These are phyloP conservation scores for Wallemia hederae DNA, from an alignment of 1,284 basidiomycete genomes.

Conservation along the genomic window DNA sequence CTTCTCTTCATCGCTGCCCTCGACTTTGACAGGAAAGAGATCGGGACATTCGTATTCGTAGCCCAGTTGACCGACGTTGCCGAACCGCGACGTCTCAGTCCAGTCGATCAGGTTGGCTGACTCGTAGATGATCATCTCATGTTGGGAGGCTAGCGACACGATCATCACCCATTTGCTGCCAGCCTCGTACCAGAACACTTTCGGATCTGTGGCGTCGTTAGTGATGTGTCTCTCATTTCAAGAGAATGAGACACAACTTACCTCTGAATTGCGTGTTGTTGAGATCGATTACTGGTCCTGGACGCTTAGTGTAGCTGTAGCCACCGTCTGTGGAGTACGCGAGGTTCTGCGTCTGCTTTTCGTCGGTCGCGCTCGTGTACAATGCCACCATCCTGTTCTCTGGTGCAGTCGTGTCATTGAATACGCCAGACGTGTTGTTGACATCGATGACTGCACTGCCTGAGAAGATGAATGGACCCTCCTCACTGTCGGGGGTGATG, in stretches of 20 bases:
- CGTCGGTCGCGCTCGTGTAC: constrained; percentile 17
- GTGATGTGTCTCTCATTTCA: too few relatives aligned
- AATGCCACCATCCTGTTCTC: constrained; percentile 18
- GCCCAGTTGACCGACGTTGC: constrained; percentile 12
- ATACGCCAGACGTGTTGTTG: constrained; percentile 20
- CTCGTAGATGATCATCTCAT: constrained; percentile 17
- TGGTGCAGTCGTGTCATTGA: constrained; percentile 11
- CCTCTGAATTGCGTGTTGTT: constrained; percentile 15
- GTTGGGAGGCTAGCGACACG: constrained; percentile 15
- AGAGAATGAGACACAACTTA: not conserved
- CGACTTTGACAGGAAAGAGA: constrained; percentile 14
- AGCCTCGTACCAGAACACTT: constrained; percentile 16
- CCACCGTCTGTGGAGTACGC: constrained; percentile 18
- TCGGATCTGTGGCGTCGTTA: constrained; percentile 13
- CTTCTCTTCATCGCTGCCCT: constrained; percentile 9
- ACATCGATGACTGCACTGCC: constrained; percentile 18
- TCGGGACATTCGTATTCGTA: constrained; percentile 18
- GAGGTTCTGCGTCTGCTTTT: constrained; percentile 16
- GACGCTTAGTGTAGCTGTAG: constrained; percentile 16
- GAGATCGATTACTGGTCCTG: constrained; percentile 14
- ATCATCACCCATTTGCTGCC: constrained; percentile 18
- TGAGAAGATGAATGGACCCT: constrained; percentile 11
- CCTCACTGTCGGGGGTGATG: constrained; percentile 10
- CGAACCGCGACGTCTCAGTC: constrained; percentile 16
- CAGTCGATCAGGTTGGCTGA: constrained; percentile 17